Evolutionary conservation across 1,284 basidiomycete species (phyloP).

Genomic region (Puccinia horiana): DNA sequence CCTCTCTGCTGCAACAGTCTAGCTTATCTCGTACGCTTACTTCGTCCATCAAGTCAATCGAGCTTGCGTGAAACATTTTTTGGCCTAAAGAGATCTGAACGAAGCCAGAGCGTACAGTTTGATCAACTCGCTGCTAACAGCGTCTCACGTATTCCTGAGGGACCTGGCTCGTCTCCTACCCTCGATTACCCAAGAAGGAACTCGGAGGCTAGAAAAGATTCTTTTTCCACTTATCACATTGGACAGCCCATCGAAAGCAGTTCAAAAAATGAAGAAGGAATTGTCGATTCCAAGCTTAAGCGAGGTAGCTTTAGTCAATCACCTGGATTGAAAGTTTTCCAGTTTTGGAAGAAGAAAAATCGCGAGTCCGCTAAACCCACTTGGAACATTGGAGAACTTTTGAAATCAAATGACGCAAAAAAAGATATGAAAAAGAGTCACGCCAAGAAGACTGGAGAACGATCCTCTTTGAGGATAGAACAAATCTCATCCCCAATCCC

Average conservation of each 20-base stretch:
- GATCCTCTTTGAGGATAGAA: background rate
- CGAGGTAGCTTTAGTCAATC: background rate
- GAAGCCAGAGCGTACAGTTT: background rate
- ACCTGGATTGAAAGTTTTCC: background rate
- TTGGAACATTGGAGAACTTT: background rate
- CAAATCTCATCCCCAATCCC: background rate
- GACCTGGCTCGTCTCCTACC: background rate
- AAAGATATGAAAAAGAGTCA: background rate
- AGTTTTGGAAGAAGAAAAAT: constrained; percentile 20
- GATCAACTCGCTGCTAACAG: background rate
- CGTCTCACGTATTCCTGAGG: background rate
- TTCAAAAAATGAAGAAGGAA: background rate
- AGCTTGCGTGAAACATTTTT: constrained; percentile 19
- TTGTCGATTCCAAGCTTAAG: background rate
- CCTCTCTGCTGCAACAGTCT: background rate
- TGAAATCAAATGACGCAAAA: background rate
- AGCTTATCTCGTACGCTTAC: background rate
- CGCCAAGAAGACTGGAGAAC: background rate
- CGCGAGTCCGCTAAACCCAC: background rate
- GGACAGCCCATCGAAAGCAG: background rate
- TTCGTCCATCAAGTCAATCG: background rate
- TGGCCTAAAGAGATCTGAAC: background rate
- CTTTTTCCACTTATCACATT: background rate
- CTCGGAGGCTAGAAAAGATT: background rate
- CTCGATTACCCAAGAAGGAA: background rate